Evolutionary conservation across 805 yeast species (phyloP), one percentile per base, ranked within the genome.

Genomic region (Starmera amethionina): DNA sequence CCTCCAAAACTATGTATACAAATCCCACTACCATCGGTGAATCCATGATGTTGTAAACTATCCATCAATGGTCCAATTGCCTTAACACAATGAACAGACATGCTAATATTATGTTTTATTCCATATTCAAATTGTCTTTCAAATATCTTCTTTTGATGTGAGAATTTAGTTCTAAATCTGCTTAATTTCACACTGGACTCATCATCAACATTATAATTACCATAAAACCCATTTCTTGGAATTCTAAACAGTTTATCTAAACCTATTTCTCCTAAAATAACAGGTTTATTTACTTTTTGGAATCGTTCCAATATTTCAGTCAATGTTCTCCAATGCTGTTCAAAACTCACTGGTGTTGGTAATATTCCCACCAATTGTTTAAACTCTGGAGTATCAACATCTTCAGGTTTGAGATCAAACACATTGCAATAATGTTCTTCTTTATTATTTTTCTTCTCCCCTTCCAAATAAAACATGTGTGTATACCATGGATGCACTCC

Each of bases 401-500:
- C 51, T 19, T 59, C 54, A 5, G 15, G 49, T 37, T 42, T 57
- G 32, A 34, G 54, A 27, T 50, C 55, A 37, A 89, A 60, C 0
- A 87, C 72, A 0, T 50, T 22, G 2, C 44, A 37, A 51, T 89
- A 89, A 56, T 89, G 97, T 3, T 45, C 52, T 14, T 22, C 5
- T 6, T 22, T 22, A 8, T 6, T 22, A 48, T 79, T 80, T 30
- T 51, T 46, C 2, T 42, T 43, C 3, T 46, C 42, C 12, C 36
- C 41, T 29, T 41, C 45, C 10, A 45, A 50, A 2, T 72, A 62
- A 46, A 76, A 81, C 15, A 80, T 46, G 56, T 89, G 95, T 3
- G 78, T 61, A 52, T 75, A 89, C 97, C 97, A 90, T 0, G 98
- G 98, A 59, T 90, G 98, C 2, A 87, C 64, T 0, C 97, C 95